phyloP scores from a whole-genome alignment of 2,329 filamentous ascomycete genomes.

The Xylaria sp. region DNA sequence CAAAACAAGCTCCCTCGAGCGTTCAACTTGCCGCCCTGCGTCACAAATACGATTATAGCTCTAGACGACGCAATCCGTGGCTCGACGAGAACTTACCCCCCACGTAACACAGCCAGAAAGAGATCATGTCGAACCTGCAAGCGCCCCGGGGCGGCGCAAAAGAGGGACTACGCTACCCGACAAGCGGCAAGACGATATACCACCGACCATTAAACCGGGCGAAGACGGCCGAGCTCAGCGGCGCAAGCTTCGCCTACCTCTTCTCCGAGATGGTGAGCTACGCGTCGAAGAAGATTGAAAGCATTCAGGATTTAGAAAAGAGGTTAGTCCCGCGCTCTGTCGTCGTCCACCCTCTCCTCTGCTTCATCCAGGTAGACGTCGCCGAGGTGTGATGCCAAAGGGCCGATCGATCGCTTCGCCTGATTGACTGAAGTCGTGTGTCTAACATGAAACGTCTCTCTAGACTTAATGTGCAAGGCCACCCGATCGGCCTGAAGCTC shows the following conservation, averaged over 20 bases:
- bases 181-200: constrained; percentile 97
- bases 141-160: constrained; percentile 58
- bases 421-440: not conserved
- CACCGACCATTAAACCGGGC: constrained; percentile 92
- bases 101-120: not conserved
- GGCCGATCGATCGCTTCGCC: not conserved
- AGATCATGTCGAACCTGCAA: constrained; percentile 62
- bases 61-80: constrained; percentile 13
- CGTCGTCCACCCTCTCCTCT: not conserved
- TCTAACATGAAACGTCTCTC: constrained; percentile 21
- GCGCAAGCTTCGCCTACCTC: constrained; percentile 93
- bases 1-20: not conserved
- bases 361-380: not conserved
- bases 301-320: constrained; percentile 93
- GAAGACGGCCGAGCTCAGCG: constrained; percentile 87
- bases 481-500: constrained; percentile 91
- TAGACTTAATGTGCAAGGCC: constrained; percentile 89
- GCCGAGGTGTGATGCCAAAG: not conserved
- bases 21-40: not conserved
- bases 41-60: constrained; percentile 1
- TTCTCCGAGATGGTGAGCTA: constrained; percentile 98
- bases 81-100: not conserved
- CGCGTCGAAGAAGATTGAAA: constrained; percentile 88
- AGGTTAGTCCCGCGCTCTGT: constrained; percentile 62
- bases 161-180: constrained; percentile 83